A percentile compares a stretch with the other conserved stretches of the same genome.
Evolutionary conservation across 164 flowering plant genomes (phyloP).

Genomic region (Buxus sempervirens): DNA sequence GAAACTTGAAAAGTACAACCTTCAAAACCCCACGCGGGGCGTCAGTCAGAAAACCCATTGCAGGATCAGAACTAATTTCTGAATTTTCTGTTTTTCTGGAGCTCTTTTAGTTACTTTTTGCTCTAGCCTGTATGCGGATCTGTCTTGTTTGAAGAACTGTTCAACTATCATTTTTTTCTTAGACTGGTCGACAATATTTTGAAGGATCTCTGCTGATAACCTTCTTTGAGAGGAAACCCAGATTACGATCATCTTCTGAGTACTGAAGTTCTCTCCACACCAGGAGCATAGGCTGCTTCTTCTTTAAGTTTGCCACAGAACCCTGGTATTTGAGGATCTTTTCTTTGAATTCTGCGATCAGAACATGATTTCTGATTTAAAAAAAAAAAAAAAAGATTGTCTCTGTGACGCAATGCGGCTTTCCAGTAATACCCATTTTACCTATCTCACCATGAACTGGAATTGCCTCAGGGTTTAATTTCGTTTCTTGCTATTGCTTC

Average conservation of each 20-base stretch:
- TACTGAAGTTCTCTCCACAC: background rate
- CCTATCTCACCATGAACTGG: slow-evolving; percentile 4
- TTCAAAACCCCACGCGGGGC: background rate
- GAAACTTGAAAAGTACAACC: background rate
- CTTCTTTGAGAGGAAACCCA: background rate
- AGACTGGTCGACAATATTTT: background rate
- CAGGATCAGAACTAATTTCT: background rate
- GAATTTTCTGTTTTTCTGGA: background rate
- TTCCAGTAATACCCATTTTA: slow-evolving; percentile 17
- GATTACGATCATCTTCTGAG: background rate
- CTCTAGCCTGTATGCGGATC: background rate
- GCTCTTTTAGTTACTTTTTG: background rate
- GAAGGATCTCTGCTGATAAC: background rate
- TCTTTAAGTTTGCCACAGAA: slow-evolving; percentile 14
- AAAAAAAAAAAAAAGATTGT: slow-evolving; percentile 6
- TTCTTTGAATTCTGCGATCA: slow-evolving; percentile 1
- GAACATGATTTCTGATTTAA: slow-evolving; percentile 7
- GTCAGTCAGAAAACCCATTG: background rate
- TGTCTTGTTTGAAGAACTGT: background rate
- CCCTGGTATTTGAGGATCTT: background rate
- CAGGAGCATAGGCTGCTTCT: background rate
- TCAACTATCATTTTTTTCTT: no score
- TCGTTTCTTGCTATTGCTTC: background rate
- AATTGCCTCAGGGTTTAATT: background rate
- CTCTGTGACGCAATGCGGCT: slow-evolving; percentile 12